Evolutionary conservation across 2,329 filamentous ascomycete genomes (phyloP).

Genomic region (Xylaria digitata): DNA sequence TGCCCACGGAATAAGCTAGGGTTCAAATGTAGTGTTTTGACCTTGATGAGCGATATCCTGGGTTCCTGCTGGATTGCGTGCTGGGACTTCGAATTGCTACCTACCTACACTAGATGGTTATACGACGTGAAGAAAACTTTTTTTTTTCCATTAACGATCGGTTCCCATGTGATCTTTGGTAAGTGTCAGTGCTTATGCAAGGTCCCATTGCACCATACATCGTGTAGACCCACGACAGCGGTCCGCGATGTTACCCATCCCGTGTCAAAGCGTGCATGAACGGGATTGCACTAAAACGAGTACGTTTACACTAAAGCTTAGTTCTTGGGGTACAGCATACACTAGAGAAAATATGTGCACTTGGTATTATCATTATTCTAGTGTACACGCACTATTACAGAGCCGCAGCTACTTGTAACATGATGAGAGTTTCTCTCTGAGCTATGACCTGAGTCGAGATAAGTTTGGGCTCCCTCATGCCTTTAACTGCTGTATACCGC

Average conservation of each 20-base stretch:
- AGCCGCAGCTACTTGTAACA: neutral
- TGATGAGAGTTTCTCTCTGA: neutral
- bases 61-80: neutral
- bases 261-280: conserved; percentile 22
- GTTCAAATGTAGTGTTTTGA: neutral
- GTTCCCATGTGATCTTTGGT: neutral
- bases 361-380: too few species aligned
- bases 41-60: conserved; percentile 1
- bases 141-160: conserved; percentile 6
- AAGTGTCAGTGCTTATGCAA: conserved; percentile 27
- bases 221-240: conserved; percentile 19
- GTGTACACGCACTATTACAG: neutral
- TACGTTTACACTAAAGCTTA: neutral
- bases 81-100: conserved; percentile 7
- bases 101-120: too few species aligned
- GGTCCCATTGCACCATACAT: conserved; percentile 9
- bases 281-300: neutral
- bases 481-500: conserved; percentile 12
- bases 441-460: neutral
- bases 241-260: neutral
- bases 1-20: conserved; percentile 14
- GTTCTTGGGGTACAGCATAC: too few species aligned
- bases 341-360: too few species aligned
- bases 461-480: conserved; percentile 12
- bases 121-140: conserved; percentile 12